Percentiles rank a stretch among this genome's conserved stretches.
Conservation (phyloP, 371 early-diverging fungal genomes). For the Capniomyces stellatus region DNA sequence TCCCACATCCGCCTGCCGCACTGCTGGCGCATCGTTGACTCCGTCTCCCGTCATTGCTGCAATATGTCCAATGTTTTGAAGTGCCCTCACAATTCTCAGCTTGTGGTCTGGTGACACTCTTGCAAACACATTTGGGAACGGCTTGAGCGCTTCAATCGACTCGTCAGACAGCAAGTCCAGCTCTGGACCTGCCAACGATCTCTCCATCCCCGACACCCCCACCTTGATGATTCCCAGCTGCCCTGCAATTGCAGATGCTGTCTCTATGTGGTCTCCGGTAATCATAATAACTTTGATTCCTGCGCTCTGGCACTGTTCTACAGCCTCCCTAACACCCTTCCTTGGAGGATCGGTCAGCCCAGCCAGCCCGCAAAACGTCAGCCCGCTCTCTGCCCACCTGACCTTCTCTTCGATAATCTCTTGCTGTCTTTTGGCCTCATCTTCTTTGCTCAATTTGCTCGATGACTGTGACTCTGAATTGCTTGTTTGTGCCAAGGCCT, state of each 20-base stretch:
- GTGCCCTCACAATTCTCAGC: slow-evolving; percentile 13
- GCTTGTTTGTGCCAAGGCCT: too few relatives aligned
- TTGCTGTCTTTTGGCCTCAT: not conserved
- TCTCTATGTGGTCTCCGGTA: slow-evolving; percentile 93
- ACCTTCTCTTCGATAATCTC: not conserved
- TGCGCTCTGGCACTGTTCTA: slow-evolving; percentile 68
- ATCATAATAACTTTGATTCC: slow-evolving; percentile 94
- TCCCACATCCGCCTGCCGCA: slow-evolving; percentile 83
- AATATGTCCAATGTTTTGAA: slow-evolving; percentile 28
- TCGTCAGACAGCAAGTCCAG: slow-evolving; percentile 60
- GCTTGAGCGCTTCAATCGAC: slow-evolving; percentile 51
- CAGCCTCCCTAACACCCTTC: slow-evolving; percentile 65
- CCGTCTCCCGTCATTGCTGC: slow-evolving; percentile 98
- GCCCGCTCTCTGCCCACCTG: slow-evolving; percentile 40
- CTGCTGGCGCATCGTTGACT: slow-evolving; percentile 92
- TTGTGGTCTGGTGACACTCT: slow-evolving; percentile 23
- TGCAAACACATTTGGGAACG: slow-evolving; percentile 24
- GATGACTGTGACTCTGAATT: too few relatives aligned
- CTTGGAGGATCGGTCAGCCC: slow-evolving; percentile 95
- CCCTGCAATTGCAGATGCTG: slow-evolving; percentile 87
- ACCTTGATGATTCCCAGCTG: slow-evolving; percentile 83
- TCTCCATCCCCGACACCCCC: slow-evolving; percentile 39
- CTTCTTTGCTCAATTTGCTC: too few relatives aligned
- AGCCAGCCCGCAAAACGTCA: slow-evolving; percentile 83
- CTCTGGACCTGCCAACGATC: slow-evolving; percentile 82